phyloP scores from a whole-genome alignment of 2,329 filamentous ascomycete species.

The Apiospora kogelbergensis region DNA sequence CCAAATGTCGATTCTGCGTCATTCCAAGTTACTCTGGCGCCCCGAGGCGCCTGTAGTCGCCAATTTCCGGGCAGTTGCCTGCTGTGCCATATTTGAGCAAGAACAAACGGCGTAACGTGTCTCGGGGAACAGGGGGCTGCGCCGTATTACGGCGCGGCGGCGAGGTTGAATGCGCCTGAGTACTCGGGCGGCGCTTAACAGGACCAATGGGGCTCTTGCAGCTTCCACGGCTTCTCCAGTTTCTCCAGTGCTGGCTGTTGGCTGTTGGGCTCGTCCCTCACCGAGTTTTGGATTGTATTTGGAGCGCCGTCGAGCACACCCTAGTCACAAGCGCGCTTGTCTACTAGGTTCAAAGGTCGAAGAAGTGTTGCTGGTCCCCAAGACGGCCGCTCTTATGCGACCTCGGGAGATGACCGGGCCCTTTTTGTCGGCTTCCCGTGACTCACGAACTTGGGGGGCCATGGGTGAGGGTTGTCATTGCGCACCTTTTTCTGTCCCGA shows the following conservation, averaged over 20 bases:
- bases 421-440: neutral
- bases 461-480: neutral
- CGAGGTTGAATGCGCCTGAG: neutral
- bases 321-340: conserved; percentile 3
- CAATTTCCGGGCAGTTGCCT: neutral
- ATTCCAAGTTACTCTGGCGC: neutral
- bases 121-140: neutral
- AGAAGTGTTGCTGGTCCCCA: neutral
- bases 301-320: neutral
- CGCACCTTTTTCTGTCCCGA: neutral
- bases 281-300: neutral
- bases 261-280: neutral
- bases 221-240: neutral
- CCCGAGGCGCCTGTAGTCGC: neutral
- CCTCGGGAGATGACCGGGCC: neutral
- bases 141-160: neutral
- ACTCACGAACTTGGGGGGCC: neutral
- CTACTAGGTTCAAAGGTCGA: neutral
- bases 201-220: neutral
- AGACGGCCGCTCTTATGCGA: neutral
- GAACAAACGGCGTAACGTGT: neutral
- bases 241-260: neutral
- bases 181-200: neutral
- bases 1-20: neutral
- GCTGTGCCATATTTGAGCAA: neutral